Evolutionary conservation across 2,329 filamentous ascomycete species (phyloP).

Genomic region (Fonsecaea multimorphosa): DNA sequence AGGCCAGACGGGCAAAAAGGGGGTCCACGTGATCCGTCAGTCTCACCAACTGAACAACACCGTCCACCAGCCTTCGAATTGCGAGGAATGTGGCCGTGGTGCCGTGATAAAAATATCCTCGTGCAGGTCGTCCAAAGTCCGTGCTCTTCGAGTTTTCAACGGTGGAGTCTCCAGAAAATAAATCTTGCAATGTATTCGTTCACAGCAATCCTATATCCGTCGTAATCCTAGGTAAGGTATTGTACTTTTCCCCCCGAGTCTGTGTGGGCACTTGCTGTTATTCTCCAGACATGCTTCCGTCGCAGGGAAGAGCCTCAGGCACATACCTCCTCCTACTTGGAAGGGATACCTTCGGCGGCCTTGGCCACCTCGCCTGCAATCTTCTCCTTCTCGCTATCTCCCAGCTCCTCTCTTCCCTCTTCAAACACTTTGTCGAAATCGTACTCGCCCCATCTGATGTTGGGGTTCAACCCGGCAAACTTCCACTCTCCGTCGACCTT

Average conservation of each 20-base stretch:
- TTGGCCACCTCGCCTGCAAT: conserved; percentile 34
- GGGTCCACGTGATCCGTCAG: not conserved
- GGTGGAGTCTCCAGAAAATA: not conserved
- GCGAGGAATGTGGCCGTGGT: not conserved
- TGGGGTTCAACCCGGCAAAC: conserved; percentile 42
- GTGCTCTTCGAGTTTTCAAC: not conserved
- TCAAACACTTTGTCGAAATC: conserved; percentile 42
- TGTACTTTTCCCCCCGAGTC: not conserved
- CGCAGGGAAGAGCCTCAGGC: not conserved
- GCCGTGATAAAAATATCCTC: conserved; percentile 6
- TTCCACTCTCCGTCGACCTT: conserved; percentile 44
- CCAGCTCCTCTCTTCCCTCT: conserved; percentile 37
- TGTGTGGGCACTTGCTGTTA: not conserved
- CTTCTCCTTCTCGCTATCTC: conserved; percentile 35
- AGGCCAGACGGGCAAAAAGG: not conserved
- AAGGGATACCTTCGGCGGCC: conserved; percentile 37
- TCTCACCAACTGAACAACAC: not conserved
- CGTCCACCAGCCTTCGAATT: not conserved
- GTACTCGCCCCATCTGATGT: conserved; percentile 42
- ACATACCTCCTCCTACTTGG: conserved; percentile 12
- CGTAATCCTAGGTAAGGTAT: not conserved
- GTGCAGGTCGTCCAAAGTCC: not conserved
- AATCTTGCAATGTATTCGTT: conserved; percentile 4
- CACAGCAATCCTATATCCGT: not conserved
- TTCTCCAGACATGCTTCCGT: not conserved